phyloP scores from a whole-genome alignment of 139 green algal genomes.

The Desmodesmus armatus region DNA sequence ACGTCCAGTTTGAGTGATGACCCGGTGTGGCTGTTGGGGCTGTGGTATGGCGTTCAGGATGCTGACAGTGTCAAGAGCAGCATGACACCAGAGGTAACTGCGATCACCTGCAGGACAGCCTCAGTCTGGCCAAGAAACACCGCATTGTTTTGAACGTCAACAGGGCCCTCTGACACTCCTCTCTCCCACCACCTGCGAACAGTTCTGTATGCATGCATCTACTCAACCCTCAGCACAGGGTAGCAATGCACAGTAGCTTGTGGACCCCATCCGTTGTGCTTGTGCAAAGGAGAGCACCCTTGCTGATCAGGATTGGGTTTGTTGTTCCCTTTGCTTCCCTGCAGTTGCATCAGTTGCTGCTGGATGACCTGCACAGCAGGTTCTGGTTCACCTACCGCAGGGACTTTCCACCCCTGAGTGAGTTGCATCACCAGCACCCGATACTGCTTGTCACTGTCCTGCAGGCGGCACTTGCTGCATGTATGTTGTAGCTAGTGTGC shows the following conservation, averaged over 20 bases:
- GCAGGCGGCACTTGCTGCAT: too few species aligned
- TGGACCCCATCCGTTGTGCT: too few species aligned
- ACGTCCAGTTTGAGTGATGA: conserved; percentile 35
- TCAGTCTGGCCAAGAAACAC: background rate
- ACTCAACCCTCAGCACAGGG: background rate
- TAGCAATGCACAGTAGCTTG: too few species aligned
- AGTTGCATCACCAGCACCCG: background rate
- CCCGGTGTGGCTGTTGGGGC: conserved; percentile 61
- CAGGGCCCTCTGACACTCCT: too few species aligned
- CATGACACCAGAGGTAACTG: conserved; percentile 33
- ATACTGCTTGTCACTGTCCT: too few species aligned
- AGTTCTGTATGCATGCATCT: background rate
- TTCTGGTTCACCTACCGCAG: conserved; percentile 77
- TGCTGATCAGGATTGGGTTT: too few species aligned
- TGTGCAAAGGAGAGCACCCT: too few species aligned
- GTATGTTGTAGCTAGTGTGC: too few species aligned
- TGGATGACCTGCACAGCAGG: conserved; percentile 66
- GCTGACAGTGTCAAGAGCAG: background rate
- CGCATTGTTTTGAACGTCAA: background rate
- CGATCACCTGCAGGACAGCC: background rate
- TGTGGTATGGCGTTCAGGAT: conserved; percentile 47
- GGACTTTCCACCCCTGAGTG: conserved; percentile 66
- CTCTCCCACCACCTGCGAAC: too few species aligned
- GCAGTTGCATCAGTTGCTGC: conserved; percentile 42
- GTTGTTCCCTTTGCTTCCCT: too few species aligned